Conservation (phyloP, 176 grass and related monocot species). For the Alopecurus myosuroides region DNA sequence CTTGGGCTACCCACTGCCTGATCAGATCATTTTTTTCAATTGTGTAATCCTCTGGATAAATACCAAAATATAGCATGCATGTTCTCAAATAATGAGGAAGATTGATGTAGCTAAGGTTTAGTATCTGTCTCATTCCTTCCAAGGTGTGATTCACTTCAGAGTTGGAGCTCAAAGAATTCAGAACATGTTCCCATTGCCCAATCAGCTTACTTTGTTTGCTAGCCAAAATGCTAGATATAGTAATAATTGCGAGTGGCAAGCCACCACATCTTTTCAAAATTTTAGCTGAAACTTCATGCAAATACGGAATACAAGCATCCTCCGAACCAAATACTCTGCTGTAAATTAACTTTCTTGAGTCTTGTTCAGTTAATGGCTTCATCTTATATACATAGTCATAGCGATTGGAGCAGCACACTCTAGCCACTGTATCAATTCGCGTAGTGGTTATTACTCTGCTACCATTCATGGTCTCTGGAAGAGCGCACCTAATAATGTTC, state of each 20-base stretch:
- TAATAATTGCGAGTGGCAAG: not conserved
- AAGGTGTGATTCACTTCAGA: not conserved
- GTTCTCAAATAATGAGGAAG: not conserved
- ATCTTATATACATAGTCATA: not conserved
- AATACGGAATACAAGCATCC: not conserved
- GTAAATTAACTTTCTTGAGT: not conserved
- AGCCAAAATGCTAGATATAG: conserved; percentile 1
- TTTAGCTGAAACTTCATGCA: not conserved
- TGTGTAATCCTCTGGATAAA: not conserved
- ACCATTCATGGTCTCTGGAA: not conserved
- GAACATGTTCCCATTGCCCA: not conserved
- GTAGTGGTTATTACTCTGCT: conserved; percentile 12
- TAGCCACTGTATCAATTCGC: not conserved
- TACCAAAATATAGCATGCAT: conserved; percentile 1
- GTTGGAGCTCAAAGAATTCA: not conserved
- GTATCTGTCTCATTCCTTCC: not conserved
- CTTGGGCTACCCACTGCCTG: not conserved
- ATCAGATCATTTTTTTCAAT: not conserved
- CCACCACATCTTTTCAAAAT: not conserved
- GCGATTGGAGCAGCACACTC: not conserved
- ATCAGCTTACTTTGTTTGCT: not conserved
- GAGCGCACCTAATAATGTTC: not conserved
- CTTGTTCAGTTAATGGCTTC: not conserved
- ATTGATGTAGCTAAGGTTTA: not conserved
- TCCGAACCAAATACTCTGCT: not conserved